Percentiles rank a stretch among this genome's conserved stretches.
Conservation (phyloP, 441 rosid genomes). For the Macaranga tanarius region DNA sequence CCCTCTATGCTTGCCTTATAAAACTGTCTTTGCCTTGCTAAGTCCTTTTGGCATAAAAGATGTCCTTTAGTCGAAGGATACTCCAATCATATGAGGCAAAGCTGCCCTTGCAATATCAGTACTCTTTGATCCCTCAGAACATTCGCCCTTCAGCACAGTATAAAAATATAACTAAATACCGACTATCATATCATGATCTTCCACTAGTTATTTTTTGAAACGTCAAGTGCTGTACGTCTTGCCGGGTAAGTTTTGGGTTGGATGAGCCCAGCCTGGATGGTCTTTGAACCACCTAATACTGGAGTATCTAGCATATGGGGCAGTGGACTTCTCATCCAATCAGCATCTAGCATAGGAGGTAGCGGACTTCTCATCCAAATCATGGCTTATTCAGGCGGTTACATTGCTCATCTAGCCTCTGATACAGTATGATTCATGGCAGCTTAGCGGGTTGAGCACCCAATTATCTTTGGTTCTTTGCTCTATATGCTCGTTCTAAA, state of each 20-base stretch:
- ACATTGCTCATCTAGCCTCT: conserved; percentile 1
- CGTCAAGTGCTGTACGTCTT: conserved; percentile 24
- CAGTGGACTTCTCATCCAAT: no score
- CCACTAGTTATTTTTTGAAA: conserved; percentile 27
- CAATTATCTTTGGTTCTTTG: neutral
- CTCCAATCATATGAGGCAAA: conserved; percentile 28
- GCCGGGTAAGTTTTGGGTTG: conserved; percentile 21
- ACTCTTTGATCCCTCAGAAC: conserved; percentile 21
- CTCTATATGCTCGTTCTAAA: no score
- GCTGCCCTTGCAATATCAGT: conserved; percentile 25
- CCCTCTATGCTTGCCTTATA: no score
- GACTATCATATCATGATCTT: conserved; percentile 22
- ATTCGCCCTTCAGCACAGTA: conserved; percentile 9
- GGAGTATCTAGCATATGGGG: neutral
- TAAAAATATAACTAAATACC: conserved; percentile 10
- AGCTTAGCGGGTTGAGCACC: neutral
- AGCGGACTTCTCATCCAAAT: neutral
- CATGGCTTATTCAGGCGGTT: conserved; percentile 18
- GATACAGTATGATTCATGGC: neutral
- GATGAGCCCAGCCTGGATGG: neutral
- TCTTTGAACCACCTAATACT: no score
- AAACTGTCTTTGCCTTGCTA: conserved; percentile 19
- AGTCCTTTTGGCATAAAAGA: conserved; percentile 22
- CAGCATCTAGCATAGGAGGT: neutral
- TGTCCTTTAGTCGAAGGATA: conserved; percentile 20